Evolutionary conservation across 106 monocot genomes (phyloP).

Genomic region (Acorus gramineus): DNA sequence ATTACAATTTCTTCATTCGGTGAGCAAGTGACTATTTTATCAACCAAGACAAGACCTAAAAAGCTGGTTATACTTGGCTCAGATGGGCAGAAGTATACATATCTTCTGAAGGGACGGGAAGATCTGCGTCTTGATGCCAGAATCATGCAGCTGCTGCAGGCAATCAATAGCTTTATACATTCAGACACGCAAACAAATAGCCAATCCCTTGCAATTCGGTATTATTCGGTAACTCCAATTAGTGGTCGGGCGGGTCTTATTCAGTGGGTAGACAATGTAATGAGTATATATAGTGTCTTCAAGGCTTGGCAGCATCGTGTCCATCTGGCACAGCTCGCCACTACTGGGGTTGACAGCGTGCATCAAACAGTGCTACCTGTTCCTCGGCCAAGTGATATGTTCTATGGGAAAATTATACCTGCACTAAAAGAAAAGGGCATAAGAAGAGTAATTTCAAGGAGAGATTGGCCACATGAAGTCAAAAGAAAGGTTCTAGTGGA

Average conservation of each 20-base stretch:
- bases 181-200: slow-evolving; percentile 39
- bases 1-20: slow-evolving; percentile 78
- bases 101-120: slow-evolving; percentile 97
- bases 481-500: slow-evolving; percentile 94
- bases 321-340: slow-evolving; percentile 51
- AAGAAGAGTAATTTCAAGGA: slow-evolving; percentile 83
- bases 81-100: slow-evolving; percentile 79
- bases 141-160: slow-evolving; percentile 91
- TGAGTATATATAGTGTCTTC: slow-evolving; percentile 89
- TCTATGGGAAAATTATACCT: slow-evolving; percentile 98
- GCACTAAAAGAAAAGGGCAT: slow-evolving; percentile 98
- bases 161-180: slow-evolving; percentile 56
- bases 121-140: slow-evolving; percentile 98
- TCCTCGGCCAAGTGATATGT: slow-evolving; percentile 99
- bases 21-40: slow-evolving; percentile 66
- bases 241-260: slow-evolving; percentile 93
- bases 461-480: slow-evolving; percentile 99
- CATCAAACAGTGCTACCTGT: slow-evolving; percentile 36
- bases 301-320: slow-evolving; percentile 81
- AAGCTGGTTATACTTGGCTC: slow-evolving; percentile 82
- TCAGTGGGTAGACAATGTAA: slow-evolving; percentile 95
- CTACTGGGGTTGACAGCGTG: slow-evolving; percentile 39
- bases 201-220: slow-evolving; percentile 52
- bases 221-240: slow-evolving; percentile 96
- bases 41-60: slow-evolving; percentile 97